These are phyloP conservation scores for Erythrophleum fordii DNA, from an alignment of 306 rosid species.

Conservation along the genomic window DNA sequence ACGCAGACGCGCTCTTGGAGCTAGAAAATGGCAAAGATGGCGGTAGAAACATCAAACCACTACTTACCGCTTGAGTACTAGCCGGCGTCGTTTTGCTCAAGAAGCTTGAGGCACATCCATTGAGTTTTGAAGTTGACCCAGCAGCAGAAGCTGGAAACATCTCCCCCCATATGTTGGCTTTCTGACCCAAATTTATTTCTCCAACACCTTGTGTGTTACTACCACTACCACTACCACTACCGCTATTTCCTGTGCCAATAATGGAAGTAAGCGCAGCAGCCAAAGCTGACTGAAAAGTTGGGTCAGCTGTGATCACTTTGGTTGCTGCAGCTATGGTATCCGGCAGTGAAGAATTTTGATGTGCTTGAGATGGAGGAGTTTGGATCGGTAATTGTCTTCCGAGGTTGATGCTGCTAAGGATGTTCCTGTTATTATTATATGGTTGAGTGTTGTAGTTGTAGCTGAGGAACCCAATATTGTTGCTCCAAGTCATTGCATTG, in stretches of 20 bases:
- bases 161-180: conserved; percentile 52
- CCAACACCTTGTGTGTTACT: conserved; percentile 42
- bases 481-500: conserved; percentile 58
- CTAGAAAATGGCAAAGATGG: conserved; percentile 65
- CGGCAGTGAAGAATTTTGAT: conserved; percentile 36
- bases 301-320: conserved; percentile 82
- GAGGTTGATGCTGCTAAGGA: conserved; percentile 43
- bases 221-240: not conserved
- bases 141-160: conserved; percentile 33
- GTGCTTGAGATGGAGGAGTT: not conserved
- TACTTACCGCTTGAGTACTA: conserved; percentile 47
- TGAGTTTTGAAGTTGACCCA: conserved; percentile 43
- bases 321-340: conserved; percentile 89
- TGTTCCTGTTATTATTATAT: conserved; percentile 44
- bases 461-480: conserved; percentile 40
- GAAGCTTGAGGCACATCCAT: conserved; percentile 61
- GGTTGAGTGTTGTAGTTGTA: conserved; percentile 46
- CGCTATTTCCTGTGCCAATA: conserved; percentile 51
- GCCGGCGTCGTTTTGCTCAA: conserved; percentile 48
- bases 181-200: conserved; percentile 44
- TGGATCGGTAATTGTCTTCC: conserved; percentile 49
- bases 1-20: conserved; percentile 66
- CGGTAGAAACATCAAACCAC: conserved; percentile 48
- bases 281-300: conserved; percentile 83
- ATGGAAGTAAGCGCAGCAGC: conserved; percentile 77